Percentiles rank a stretch among this genome's conserved stretches.
Conservation (phyloP, 805 yeast genomes). For the Kluyveromyces starmeri region DNA sequence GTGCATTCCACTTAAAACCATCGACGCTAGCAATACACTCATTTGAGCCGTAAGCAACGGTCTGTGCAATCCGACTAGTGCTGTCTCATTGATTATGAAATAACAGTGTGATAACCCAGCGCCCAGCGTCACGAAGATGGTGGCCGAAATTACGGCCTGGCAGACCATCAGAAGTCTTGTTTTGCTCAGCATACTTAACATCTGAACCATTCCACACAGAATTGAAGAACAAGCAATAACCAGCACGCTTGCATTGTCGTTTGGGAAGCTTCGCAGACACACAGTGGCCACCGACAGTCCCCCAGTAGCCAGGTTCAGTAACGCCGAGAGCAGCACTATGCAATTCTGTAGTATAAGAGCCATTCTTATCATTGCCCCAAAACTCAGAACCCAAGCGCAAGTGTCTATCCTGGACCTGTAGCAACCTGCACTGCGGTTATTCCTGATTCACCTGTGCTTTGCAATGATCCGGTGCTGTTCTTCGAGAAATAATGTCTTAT, state of each 20-base stretch:
- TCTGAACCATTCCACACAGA: slow-evolving; percentile 11
- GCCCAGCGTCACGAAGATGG: not conserved
- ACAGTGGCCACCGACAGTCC: slow-evolving; percentile 5
- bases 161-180: no score
- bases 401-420: no score
- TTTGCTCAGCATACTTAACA: no score
- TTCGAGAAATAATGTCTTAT: no score
- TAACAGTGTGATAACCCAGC: slow-evolving; percentile 1
- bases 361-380: not conserved
- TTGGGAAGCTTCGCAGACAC: slow-evolving; percentile 2
- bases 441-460: no score
- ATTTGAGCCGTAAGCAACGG: slow-evolving; percentile 5
- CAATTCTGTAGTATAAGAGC: not conserved
- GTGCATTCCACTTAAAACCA: slow-evolving; percentile 4
- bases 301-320: slow-evolving; percentile 5
- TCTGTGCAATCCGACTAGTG: not conserved
- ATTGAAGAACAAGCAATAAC: slow-evolving; percentile 19
- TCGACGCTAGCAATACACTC: slow-evolving; percentile 4
- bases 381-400: no score
- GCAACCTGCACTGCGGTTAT: no score
- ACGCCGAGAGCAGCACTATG: not conserved
- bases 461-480: no score
- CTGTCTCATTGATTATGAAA: not conserved
- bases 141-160: no score
- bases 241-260: slow-evolving; percentile 8